Evolutionary conservation across 306 rosid genomes (phyloP).

Genomic region (Lithocarpus polystachyus): DNA sequence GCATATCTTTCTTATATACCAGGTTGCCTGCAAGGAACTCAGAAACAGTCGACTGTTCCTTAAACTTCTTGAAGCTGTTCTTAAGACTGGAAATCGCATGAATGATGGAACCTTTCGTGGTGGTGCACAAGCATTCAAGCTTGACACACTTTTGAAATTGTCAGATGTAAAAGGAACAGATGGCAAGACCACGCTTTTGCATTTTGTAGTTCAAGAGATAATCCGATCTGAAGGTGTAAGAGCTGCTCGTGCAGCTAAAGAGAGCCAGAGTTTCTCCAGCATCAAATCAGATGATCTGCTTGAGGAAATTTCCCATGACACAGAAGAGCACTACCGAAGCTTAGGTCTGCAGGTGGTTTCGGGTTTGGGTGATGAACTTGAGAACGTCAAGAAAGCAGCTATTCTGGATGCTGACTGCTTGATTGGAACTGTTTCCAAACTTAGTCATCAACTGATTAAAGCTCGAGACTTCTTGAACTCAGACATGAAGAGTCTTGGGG

Average conservation of each 20-base stretch:
- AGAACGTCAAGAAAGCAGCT: constrained; percentile 83
- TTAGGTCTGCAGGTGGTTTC: constrained; percentile 80
- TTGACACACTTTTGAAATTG: constrained; percentile 82
- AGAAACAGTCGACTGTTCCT: constrained; percentile 83
- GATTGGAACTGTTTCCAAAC: constrained; percentile 73
- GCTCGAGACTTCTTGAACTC: constrained; percentile 52
- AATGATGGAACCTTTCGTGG: constrained; percentile 95
- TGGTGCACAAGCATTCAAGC: constrained; percentile 92
- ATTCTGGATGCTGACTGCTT: constrained; percentile 71
- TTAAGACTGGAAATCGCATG: constrained; percentile 98
- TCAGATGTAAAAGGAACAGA: constrained; percentile 93
- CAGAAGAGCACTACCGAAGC: constrained; percentile 60
- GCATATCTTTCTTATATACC: constrained; percentile 25
- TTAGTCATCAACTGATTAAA: constrained; percentile 55
- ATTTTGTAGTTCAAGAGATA: constrained; percentile 91
- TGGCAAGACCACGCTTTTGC: constrained; percentile 91
- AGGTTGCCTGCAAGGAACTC: constrained; percentile 88
- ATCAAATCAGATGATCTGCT: constrained; percentile 57
- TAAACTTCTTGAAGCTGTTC: constrained; percentile 98
- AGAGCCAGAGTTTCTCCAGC: constrained; percentile 57
- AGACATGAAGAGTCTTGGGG: constrained; percentile 36
- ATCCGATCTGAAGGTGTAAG: constrained; percentile 86
- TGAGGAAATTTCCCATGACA: constrained; percentile 38
- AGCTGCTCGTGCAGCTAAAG: constrained; percentile 54
- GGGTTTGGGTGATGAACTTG: constrained; percentile 64